Conservation (phyloP, 2,329 filamentous ascomycete genomes). For the Tolypocladium amazonense region DNA sequence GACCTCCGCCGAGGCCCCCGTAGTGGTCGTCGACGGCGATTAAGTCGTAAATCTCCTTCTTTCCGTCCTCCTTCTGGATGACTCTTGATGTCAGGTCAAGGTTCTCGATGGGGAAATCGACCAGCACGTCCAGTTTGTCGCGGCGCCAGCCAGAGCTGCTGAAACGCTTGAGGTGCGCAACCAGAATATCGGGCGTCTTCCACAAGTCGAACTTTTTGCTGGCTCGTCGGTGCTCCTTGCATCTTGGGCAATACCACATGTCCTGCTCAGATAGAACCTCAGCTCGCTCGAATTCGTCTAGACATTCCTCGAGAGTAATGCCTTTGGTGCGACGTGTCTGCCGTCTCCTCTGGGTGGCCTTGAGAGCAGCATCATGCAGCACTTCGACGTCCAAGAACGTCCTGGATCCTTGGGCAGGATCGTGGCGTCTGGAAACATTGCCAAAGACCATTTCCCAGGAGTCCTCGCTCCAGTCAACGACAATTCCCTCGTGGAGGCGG, state of each 20-base stretch:
- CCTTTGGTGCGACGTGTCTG: constrained; percentile 48
- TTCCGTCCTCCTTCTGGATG: constrained; percentile 68
- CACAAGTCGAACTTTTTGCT: constrained; percentile 96
- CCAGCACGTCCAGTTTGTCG: constrained; percentile 83
- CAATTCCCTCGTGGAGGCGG: constrained; percentile 70
- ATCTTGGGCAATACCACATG: constrained; percentile 94
- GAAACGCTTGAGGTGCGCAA: constrained; percentile 93
- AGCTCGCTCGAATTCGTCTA: constrained; percentile 88
- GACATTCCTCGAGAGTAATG: constrained; percentile 77
- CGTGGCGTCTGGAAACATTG: constrained; percentile 15
- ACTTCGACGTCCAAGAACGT: constrained; percentile 45
- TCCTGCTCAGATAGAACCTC: constrained; percentile 92
- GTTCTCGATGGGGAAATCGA: constrained; percentile 84
- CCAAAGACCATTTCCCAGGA: constrained; percentile 64
- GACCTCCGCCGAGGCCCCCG: constrained; percentile 83
- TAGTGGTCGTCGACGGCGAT: constrained; percentile 96
- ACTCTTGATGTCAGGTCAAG: constrained; percentile 75
- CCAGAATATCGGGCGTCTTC: constrained; percentile 90
- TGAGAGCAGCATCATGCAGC: constrained; percentile 53
- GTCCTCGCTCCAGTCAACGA: constrained; percentile 74
- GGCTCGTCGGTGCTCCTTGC: constrained; percentile 85
- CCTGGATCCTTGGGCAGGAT: constrained; percentile 45
- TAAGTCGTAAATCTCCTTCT: constrained; percentile 79
- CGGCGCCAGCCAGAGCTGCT: constrained; percentile 72
- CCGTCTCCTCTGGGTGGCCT: constrained; percentile 52